Conservation (phyloP, 148 eudicot genomes). For the Camellia japonica region DNA sequence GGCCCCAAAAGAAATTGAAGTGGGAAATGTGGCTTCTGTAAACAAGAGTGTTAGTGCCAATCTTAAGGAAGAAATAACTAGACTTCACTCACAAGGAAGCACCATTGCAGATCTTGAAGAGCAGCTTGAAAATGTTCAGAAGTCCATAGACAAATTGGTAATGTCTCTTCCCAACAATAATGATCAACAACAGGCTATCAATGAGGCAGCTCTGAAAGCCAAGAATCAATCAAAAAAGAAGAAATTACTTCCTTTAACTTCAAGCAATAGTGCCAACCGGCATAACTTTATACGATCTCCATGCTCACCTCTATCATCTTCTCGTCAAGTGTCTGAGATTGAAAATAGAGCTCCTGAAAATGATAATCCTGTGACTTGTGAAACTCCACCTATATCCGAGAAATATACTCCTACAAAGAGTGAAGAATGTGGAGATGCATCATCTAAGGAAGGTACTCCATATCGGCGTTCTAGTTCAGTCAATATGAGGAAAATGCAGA, state of each 20-base stretch:
- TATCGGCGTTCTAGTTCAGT: conserved; percentile 78
- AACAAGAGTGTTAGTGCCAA: conserved; percentile 88
- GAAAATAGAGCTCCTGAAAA: conserved; percentile 68
- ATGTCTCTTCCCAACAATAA: conserved; percentile 70
- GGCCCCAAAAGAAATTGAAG: conserved; percentile 47
- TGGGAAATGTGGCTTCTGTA: conserved; percentile 42
- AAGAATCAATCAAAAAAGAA: conserved; percentile 69
- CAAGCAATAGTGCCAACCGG: conserved; percentile 57
- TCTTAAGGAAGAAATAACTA: conserved; percentile 90
- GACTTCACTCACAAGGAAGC: conserved; percentile 92
- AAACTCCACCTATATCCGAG: conserved; percentile 43
- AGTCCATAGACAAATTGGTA: conserved; percentile 80
- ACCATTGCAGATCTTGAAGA: conserved; percentile 83
- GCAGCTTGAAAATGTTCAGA: conserved; percentile 93
- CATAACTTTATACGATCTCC: conserved; percentile 70
- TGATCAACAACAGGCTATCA: conserved; percentile 29
- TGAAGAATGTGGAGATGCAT: conserved; percentile 64
- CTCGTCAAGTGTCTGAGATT: conserved; percentile 60
- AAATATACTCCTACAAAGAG: conserved; percentile 64
- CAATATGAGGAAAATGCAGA: conserved; percentile 94
- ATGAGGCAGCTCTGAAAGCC: conserved; percentile 32
- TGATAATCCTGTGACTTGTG: conserved; percentile 33
- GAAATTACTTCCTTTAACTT: conserved; percentile 70
- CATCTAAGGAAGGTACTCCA: conserved; percentile 83
- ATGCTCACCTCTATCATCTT: conserved; percentile 70